Percentiles rank a stretch among this genome's conserved stretches.
phyloP scores from a whole-genome alignment of 139 green algal species.

The Picochlorum sp. region DNA sequence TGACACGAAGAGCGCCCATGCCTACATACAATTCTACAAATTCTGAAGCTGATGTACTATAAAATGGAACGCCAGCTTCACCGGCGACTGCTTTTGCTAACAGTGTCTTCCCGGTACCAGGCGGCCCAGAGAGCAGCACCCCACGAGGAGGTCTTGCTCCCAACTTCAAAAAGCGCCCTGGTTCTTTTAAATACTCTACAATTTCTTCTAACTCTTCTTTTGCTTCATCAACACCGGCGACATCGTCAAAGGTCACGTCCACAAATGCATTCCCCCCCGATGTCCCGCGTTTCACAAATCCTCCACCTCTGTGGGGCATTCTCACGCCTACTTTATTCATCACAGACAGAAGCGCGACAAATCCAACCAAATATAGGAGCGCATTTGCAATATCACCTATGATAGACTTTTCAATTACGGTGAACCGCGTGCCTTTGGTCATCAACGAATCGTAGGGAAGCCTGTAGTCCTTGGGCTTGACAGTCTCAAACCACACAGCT shows the following conservation, averaged over 20 bases:
- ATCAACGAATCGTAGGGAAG: slow-evolving; percentile 60
- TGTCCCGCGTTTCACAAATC: background rate
- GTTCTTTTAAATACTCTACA: slow-evolving; percentile 67
- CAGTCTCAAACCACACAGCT: slow-evolving; percentile 55
- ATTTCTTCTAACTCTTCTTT: slow-evolving; percentile 86
- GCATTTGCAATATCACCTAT: slow-evolving; percentile 10
- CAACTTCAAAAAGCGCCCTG: slow-evolving; percentile 60
- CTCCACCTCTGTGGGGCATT: slow-evolving; percentile 25
- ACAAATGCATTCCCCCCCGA: background rate
- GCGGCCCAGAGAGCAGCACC: slow-evolving; percentile 51
- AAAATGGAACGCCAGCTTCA: slow-evolving; percentile 81
- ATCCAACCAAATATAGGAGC: slow-evolving; percentile 56
- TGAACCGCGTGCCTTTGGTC: slow-evolving; percentile 58
- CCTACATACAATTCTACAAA: slow-evolving; percentile 94
- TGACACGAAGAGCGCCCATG: slow-evolving; percentile 78
- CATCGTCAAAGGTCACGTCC: slow-evolving; percentile 67
- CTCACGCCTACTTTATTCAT: slow-evolving; percentile 61
- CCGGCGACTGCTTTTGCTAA: slow-evolving; percentile 53
- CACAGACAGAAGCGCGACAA: slow-evolving; percentile 46
- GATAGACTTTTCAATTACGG: slow-evolving; percentile 46
- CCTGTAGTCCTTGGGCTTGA: slow-evolving; percentile 50
- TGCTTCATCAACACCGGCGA: slow-evolving; percentile 79
- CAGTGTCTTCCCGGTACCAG: slow-evolving; percentile 74
- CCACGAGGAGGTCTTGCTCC: slow-evolving; percentile 61
- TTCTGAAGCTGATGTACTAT: slow-evolving; percentile 68